These are phyloP conservation scores for Tetragonia tetragonoides DNA, from an alignment of 148 eudicot genomes.

Conservation along the genomic window DNA sequence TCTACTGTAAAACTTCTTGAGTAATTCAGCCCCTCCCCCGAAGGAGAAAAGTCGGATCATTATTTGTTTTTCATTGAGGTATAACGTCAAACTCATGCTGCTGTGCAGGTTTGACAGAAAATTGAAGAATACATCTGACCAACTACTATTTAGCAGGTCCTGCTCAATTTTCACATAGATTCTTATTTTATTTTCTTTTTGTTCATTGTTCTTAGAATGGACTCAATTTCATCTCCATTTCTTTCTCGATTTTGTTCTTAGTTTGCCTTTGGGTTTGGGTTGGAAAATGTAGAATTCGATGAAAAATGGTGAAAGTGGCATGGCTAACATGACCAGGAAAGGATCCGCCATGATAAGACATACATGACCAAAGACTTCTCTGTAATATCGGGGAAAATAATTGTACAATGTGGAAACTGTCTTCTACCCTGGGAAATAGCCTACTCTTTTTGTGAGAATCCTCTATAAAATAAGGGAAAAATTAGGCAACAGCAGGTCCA, in stretches of 20 bases:
- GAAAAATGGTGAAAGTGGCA: not conserved
- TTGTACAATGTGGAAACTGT: not conserved
- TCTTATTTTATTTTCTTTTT: not conserved
- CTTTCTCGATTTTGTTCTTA: not conserved
- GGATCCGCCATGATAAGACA: not conserved
- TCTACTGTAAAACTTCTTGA: not conserved
- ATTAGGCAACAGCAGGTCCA: too few relatives aligned
- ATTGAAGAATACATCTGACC: slow-evolving; percentile 81
- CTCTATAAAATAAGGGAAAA: too few relatives aligned
- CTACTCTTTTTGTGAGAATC: too few relatives aligned
- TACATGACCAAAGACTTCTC: not conserved
- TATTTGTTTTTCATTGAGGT: not conserved
- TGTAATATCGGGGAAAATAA: not conserved
- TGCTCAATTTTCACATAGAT: slow-evolving; percentile 13
- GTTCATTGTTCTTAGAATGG: not conserved
- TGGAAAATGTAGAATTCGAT: not conserved
- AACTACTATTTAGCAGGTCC: slow-evolving; percentile 94
- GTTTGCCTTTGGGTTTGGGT: not conserved
- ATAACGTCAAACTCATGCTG: slow-evolving; percentile 4
- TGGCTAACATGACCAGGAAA: not conserved
- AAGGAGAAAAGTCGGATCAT: not conserved
- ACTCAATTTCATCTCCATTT: not conserved
- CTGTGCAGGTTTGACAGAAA: slow-evolving; percentile 94
- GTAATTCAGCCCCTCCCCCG: not conserved
- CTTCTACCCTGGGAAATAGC: too few relatives aligned